Percentiles rank a stretch among this genome's conserved stretches.
phyloP scores from a whole-genome alignment of 139 green algal genomes.

The Chlamydomonas incerta region DNA sequence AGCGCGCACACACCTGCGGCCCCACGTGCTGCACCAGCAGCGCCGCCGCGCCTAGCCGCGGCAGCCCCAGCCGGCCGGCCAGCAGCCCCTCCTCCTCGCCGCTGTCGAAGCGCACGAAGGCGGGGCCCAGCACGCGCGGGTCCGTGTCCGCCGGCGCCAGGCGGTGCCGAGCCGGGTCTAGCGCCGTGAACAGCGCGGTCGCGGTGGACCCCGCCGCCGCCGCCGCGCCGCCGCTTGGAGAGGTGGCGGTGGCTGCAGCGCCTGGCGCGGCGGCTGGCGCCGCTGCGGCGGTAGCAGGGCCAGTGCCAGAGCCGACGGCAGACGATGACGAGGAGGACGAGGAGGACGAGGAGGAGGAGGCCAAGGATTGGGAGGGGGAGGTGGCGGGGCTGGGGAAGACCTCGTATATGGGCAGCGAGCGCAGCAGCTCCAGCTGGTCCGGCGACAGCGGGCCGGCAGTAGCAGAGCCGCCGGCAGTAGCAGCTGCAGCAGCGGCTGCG shows the following conservation, averaged over 20 bases:
- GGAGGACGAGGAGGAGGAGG: no score
- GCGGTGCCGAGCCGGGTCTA: slow-evolving; percentile 32
- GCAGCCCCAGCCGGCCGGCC: slow-evolving; percentile 57
- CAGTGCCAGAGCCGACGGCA: no score
- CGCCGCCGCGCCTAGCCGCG: slow-evolving; percentile 28
- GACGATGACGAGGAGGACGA: no score
- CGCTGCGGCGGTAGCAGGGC: background rate
- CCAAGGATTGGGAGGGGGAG: background rate
- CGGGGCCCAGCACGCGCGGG: slow-evolving; percentile 51
- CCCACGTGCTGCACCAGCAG: slow-evolving; percentile 64
- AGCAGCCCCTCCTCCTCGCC: slow-evolving; percentile 61
- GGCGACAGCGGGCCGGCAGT: background rate
- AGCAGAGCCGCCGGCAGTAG: background rate
- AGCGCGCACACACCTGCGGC: no score
- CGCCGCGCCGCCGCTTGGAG: no score
- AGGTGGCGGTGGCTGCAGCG: background rate
- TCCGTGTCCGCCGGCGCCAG: slow-evolving; percentile 63
- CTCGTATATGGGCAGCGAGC: slow-evolving; percentile 73
- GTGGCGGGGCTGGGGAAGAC: slow-evolving; percentile 27
- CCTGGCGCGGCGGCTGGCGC: background rate
- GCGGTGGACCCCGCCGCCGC: no score
- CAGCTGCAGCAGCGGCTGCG: no score
- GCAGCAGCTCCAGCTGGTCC: slow-evolving; percentile 56
- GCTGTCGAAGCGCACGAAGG: slow-evolving; percentile 58
- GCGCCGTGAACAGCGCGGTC: background rate